phyloP scores from a whole-genome alignment of 257 asterid species.

The Voacanga thouarsii region DNA sequence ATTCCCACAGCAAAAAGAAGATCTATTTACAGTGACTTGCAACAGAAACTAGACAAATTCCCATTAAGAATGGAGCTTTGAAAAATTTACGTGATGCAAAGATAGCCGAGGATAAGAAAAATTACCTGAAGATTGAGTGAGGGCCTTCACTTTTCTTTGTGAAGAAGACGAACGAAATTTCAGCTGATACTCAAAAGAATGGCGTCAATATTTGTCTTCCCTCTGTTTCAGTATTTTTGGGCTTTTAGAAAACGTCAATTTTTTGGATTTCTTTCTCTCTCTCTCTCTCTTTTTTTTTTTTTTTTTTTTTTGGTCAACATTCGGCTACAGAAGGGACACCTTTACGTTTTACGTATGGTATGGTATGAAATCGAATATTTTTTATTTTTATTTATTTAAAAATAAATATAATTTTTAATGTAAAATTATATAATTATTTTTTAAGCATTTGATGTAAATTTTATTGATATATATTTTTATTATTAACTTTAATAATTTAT shows the following conservation, averaged over 20 bases:
- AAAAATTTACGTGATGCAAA: not conserved
- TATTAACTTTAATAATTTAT: no score
- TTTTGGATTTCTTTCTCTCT: no score
- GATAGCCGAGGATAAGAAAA: not conserved
- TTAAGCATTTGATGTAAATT: no score
- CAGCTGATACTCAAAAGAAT: slow-evolving; percentile 4
- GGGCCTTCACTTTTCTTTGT: not conserved
- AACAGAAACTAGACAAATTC: not conserved
- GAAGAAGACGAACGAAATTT: not conserved
- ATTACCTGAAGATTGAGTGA: slow-evolving; percentile 9
- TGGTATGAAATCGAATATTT: no score
- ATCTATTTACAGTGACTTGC: slow-evolving; percentile 9
- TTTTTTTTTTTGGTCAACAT: no score
- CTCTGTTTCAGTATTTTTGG: not conserved
- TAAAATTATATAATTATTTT: no score
- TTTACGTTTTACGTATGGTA: no score
- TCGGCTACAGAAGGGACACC: no score
- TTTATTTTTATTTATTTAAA: no score
- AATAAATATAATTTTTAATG: no score
- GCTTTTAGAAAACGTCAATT: not conserved
- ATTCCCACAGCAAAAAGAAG: slow-evolving; percentile 4
- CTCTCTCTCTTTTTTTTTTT: no score
- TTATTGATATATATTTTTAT: no score
- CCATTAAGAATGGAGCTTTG: not conserved
- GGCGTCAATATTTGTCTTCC: slow-evolving; percentile 10